phyloP scores from a whole-genome alignment of 78 protist genomes.

The Fonticula alba region DNA sequence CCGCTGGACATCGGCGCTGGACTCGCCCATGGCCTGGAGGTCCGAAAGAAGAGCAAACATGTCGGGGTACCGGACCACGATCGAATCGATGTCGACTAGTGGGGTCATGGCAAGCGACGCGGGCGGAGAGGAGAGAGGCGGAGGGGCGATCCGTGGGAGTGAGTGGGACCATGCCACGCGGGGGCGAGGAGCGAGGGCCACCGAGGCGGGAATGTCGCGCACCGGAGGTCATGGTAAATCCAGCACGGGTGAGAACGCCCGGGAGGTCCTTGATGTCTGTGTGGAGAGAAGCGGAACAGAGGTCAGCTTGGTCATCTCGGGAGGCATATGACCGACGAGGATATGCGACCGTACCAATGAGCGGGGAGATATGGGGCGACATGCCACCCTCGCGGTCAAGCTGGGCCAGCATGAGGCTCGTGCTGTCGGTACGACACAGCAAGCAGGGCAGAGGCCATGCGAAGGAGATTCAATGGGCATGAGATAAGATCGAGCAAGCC shows the following conservation, averaged over 20 bases:
- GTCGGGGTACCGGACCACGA: not conserved
- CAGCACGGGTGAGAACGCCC: not conserved
- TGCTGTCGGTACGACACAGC: too few relatives aligned
- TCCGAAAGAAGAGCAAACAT: not conserved
- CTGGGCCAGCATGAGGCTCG: constrained; percentile 7
- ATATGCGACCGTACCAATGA: not conserved
- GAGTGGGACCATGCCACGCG: too few relatives aligned
- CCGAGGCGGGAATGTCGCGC: not conserved
- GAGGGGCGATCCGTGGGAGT: not conserved
- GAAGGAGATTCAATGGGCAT: not conserved
- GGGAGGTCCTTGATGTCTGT: not conserved
- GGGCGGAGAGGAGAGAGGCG: not conserved
- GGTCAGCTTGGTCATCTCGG: not conserved
- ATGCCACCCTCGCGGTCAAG: constrained; percentile 11
- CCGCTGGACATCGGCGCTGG: not conserved
- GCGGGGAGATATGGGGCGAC: constrained; percentile 3
- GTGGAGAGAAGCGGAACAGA: not conserved
- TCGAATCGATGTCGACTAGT: not conserved
- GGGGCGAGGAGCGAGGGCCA: not conserved
- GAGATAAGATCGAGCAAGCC: not conserved
- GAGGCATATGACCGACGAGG: not conserved
- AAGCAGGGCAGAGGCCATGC: not conserved
- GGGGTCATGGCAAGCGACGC: not conserved
- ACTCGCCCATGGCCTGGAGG: constrained; percentile 4
- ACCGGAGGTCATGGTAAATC: not conserved